phyloP scores from a whole-genome alignment of 768 basidiomycete genomes.

The Ramaria sp. region DNA sequence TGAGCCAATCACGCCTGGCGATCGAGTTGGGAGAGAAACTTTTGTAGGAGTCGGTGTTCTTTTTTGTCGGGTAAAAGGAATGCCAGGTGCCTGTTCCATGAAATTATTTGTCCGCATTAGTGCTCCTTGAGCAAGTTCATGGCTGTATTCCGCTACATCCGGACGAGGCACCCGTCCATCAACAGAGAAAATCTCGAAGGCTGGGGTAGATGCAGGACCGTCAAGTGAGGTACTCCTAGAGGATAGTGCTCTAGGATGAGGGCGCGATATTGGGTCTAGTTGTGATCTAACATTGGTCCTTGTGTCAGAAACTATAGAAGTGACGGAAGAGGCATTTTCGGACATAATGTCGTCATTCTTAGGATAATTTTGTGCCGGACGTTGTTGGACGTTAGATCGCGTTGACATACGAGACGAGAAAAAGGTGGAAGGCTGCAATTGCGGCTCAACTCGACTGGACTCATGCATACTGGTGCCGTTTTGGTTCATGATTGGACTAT shows the following conservation, averaged over 20 bases:
- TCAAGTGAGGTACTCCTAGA: not conserved
- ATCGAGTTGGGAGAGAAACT: not conserved
- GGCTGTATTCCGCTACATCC: not conserved
- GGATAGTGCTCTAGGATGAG: not conserved
- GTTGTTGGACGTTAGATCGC: not conserved
- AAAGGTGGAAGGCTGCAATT: not conserved
- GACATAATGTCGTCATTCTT: not conserved
- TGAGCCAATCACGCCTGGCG: slow-evolving; percentile 5
- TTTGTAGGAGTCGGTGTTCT: not conserved
- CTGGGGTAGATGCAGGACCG: not conserved
- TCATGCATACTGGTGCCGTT: not conserved
- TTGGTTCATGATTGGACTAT: not conserved
- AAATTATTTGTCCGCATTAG: not conserved
- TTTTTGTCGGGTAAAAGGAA: not conserved
- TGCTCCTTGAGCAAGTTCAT: not conserved
- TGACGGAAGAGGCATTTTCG: not conserved
- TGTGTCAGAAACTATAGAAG: not conserved
- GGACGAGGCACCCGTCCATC: not conserved
- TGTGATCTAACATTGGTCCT: not conserved
- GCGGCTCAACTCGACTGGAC: not conserved
- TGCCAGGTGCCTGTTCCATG: not conserved
- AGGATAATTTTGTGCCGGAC: not conserved
- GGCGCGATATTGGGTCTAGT: not conserved
- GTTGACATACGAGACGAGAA: not conserved
- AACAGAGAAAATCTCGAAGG: not conserved